A percentile compares a stretch with the other conserved stretches of the same genome.
phyloP scores from a whole-genome alignment of 306 rosid genomes.

The Rosa persica region DNA sequence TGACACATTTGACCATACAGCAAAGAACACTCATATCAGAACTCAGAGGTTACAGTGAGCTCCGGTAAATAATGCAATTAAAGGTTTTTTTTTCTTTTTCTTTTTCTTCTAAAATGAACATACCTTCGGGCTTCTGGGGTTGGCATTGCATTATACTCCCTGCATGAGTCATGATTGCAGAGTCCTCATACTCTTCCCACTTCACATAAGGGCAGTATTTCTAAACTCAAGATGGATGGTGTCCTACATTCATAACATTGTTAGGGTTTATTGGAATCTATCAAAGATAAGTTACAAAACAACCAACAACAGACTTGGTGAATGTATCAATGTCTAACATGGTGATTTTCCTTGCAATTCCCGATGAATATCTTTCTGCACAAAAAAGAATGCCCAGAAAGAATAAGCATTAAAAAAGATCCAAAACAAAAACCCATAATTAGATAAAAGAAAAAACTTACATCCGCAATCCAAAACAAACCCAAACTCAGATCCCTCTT shows the following conservation, averaged over 20 bases:
- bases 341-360: too few species aligned
- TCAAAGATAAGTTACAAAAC: constrained; percentile 49
- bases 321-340: too few species aligned
- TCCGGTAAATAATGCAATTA: too few species aligned
- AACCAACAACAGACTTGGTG: constrained; percentile 4
- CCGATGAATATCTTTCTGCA: too few species aligned
- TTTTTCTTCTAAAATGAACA: neutral
- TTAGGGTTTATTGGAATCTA: constrained; percentile 79
- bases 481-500: too few species aligned
- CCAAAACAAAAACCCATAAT: too few species aligned
- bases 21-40: neutral
- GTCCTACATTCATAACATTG: constrained; percentile 97
- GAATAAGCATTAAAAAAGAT: too few species aligned
- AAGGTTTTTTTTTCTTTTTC: too few species aligned
- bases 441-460: too few species aligned
- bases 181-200: neutral
- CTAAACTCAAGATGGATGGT: constrained; percentile 88
- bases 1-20: neutral
- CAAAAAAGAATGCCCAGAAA: too few species aligned
- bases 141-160: neutral
- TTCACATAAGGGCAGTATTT: constrained; percentile 65
- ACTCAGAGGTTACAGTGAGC: neutral
- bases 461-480: too few species aligned
- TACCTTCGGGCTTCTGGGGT: neutral
- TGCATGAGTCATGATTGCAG: neutral